Conservation (phyloP, 306 rosid genomes). For the Luffa acutangula region DNA sequence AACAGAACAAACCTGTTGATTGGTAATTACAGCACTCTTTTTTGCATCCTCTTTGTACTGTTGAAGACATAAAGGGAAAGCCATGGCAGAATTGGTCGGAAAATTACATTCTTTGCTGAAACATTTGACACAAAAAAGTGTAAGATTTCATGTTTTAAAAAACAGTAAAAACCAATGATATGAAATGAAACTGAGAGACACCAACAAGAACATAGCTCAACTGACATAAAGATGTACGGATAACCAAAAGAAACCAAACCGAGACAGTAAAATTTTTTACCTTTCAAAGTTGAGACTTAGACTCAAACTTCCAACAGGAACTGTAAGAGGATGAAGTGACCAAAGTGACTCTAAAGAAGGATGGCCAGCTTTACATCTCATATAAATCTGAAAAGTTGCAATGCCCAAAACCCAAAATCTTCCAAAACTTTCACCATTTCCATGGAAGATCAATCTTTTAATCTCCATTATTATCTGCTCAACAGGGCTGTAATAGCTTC, state of each 20-base stretch:
- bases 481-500: conserved; percentile 33
- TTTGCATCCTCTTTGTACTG: conserved; percentile 40
- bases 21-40: conserved; percentile 6
- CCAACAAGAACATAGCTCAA: too few relatives aligned
- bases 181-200: too few relatives aligned
- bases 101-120: conserved; percentile 18
- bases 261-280: conserved; percentile 13
- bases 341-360: conserved; percentile 69
- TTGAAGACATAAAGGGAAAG: conserved; percentile 67
- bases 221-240: too few relatives aligned
- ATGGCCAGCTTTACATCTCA: conserved; percentile 48
- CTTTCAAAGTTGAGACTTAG: conserved; percentile 64
- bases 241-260: neutral
- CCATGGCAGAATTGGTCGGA: conserved; percentile 21
- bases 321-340: conserved; percentile 73
- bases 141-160: neutral
- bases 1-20: neutral
- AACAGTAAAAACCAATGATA: neutral
- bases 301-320: conserved; percentile 67
- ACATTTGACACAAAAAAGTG: neutral
- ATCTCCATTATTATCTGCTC: conserved; percentile 66
- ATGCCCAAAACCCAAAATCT: conserved; percentile 64
- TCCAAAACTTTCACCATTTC: conserved; percentile 31
- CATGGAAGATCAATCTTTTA: conserved; percentile 37
- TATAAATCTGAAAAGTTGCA: conserved; percentile 56